phyloP scores from a whole-genome alignment of 495 filamentous ascomycete species.

The Penicillium roqueforti region DNA sequence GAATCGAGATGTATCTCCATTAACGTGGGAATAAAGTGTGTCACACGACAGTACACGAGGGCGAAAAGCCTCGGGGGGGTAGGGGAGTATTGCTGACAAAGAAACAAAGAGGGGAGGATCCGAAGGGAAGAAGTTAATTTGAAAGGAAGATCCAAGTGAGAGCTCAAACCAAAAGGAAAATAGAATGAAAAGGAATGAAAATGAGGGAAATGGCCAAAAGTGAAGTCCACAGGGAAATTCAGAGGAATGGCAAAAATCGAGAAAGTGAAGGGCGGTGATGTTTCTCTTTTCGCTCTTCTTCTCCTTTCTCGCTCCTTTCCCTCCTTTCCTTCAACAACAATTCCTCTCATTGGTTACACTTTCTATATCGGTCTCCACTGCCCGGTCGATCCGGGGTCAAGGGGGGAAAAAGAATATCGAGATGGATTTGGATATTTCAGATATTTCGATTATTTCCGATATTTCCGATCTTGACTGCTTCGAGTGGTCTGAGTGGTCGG shows the following conservation, averaged over 20 bases:
- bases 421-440: neutral
- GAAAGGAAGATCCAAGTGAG: neutral
- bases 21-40: constrained; percentile 25
- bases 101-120: neutral
- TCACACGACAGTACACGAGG: constrained; percentile 18
- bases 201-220: neutral
- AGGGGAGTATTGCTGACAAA: constrained; percentile 4
- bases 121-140: neutral
- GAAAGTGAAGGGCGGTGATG: constrained; percentile 1
- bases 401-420: neutral
- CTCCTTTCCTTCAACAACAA: neutral
- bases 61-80: constrained; percentile 3
- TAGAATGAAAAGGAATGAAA: constrained; percentile 7
- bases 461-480: neutral
- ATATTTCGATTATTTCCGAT: neutral
- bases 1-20: constrained; percentile 17
- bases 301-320: neutral
- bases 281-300: neutral
- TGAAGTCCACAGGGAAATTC: constrained; percentile 6
- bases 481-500: neutral
- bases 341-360: constrained; percentile 19
- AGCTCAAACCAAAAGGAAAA: constrained; percentile 3
- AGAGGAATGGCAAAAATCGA: constrained; percentile 1
- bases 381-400: constrained; percentile 31
- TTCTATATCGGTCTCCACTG: constrained; percentile 17